Percentiles rank a stretch among this genome's conserved stretches.
Conservation (phyloP, 1,284 basidiomycete species). For the Pseudozyma thailandica region DNA sequence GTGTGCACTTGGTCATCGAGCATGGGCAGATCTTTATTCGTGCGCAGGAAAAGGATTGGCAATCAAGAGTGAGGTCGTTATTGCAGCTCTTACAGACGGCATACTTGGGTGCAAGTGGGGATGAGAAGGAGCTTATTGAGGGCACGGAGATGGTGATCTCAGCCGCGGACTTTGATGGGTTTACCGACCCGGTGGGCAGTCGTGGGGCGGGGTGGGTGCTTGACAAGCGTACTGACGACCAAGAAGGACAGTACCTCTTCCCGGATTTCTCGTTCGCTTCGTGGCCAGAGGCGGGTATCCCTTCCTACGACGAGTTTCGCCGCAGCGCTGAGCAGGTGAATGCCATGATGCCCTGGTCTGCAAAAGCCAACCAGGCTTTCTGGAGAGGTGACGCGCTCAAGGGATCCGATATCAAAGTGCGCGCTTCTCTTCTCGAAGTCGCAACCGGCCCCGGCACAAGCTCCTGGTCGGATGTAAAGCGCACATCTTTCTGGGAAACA, state of each 20-base stretch:
- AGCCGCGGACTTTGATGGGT: constrained; percentile 45
- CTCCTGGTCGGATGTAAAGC: constrained; percentile 46
- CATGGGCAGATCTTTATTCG: constrained; percentile 46
- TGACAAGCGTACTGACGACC: constrained; percentile 27
- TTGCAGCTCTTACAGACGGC: constrained; percentile 32
- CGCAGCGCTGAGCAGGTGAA: constrained; percentile 26
- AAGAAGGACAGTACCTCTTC: constrained; percentile 31
- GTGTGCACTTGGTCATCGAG: constrained; percentile 42
- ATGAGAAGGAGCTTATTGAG: constrained; percentile 28
- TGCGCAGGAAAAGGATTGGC: constrained; percentile 38
- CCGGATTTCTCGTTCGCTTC: constrained; percentile 54
- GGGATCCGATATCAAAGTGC: constrained; percentile 19
- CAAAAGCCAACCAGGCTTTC: constrained; percentile 35
- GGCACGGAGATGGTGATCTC: constrained; percentile 36
- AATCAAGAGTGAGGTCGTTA: constrained; percentile 28
- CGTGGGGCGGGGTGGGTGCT: constrained; percentile 47
- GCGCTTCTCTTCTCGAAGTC: constrained; percentile 22
- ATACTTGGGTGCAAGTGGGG: constrained; percentile 23
- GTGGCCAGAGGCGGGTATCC: constrained; percentile 54
- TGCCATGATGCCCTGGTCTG: constrained; percentile 28
- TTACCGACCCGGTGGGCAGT: constrained; percentile 12
- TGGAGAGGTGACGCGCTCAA: constrained; percentile 38
- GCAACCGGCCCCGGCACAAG: constrained; percentile 24
- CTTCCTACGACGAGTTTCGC: constrained; percentile 46
- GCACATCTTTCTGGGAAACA: constrained; percentile 48